Conservation (phyloP, 768 basidiomycete genomes). For the Cantharellus cinnabarinus region DNA sequence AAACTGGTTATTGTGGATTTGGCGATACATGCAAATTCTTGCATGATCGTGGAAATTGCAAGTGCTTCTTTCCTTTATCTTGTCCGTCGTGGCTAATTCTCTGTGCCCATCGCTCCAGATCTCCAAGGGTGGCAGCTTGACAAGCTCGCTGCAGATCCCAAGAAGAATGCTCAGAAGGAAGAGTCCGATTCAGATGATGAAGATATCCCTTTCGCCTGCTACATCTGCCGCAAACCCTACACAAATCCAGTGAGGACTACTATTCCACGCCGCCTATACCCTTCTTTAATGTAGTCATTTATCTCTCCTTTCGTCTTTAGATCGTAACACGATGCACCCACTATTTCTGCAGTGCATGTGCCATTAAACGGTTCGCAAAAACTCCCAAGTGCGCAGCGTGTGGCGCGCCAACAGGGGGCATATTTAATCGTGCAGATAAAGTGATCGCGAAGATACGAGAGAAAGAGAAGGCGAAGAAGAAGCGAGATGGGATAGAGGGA, state of each 20-base stretch:
- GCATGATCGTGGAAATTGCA: conserved; percentile 90
- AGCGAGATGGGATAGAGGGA: conserved; percentile 18
- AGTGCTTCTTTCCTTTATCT: conserved; percentile 16
- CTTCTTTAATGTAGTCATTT: not conserved
- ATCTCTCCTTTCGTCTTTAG: not conserved
- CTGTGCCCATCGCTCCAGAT: conserved; percentile 27
- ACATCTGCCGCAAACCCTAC: conserved; percentile 87
- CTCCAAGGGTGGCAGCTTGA: conserved; percentile 98
- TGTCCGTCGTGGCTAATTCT: not conserved
- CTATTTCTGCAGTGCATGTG: conserved; percentile 89
- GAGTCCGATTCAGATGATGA: conserved; percentile 55
- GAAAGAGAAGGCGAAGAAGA: conserved; percentile 31
- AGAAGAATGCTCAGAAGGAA: conserved; percentile 35
- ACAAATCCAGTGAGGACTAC: conserved; percentile 40
- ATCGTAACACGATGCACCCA: conserved; percentile 92
- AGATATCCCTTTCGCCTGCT: conserved; percentile 94
- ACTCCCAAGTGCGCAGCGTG: conserved; percentile 94
- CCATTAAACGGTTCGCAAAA: conserved; percentile 83
- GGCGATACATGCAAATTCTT: conserved; percentile 98
- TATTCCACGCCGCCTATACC: not conserved
- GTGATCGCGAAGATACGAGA: conserved; percentile 73
- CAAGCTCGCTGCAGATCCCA: conserved; percentile 65
- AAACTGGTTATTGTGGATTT: conserved; percentile 97
- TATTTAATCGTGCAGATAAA: conserved; percentile 92
- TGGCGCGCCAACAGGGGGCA: conserved; percentile 78